Evolutionary conservation across 139 green algal genomes (phyloP).

Genomic region (Chlorella sorokiniana): DNA sequence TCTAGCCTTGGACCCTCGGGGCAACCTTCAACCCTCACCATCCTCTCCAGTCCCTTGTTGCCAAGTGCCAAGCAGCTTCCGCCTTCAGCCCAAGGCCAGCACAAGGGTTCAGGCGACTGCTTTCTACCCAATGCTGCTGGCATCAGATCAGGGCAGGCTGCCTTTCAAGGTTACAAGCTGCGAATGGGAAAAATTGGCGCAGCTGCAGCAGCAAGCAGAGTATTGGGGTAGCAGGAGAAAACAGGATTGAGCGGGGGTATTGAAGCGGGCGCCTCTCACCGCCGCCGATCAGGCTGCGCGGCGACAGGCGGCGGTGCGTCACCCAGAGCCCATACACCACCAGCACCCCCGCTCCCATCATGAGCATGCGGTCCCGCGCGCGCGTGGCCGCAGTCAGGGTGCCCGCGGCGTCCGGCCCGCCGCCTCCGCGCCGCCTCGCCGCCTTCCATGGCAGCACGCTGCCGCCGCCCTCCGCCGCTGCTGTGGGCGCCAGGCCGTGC

Average conservation of each 20-base stretch:
- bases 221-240: not conserved
- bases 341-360: slow-evolving; percentile 6
- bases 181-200: too few relatives aligned
- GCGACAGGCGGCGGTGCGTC: slow-evolving; percentile 8
- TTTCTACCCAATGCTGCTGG: too few relatives aligned
- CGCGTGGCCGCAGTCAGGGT: not conserved
- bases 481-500: not conserved
- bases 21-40: too few relatives aligned
- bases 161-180: too few relatives aligned
- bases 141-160: too few relatives aligned
- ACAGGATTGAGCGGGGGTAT: not conserved
- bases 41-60: too few relatives aligned
- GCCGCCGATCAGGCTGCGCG: not conserved
- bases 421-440: not conserved
- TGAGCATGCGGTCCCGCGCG: not conserved
- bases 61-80: too few relatives aligned
- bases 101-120: too few relatives aligned
- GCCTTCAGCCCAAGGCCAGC: too few relatives aligned
- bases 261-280: not conserved
- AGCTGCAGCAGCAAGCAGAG: too few relatives aligned
- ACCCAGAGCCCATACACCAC: slow-evolving; percentile 26
- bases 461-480: not conserved
- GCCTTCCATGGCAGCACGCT: not conserved
- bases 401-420: not conserved
- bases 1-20: too few relatives aligned